Conservation (phyloP, 176 grass and related monocot species). For the Luzula sylvatica region DNA sequence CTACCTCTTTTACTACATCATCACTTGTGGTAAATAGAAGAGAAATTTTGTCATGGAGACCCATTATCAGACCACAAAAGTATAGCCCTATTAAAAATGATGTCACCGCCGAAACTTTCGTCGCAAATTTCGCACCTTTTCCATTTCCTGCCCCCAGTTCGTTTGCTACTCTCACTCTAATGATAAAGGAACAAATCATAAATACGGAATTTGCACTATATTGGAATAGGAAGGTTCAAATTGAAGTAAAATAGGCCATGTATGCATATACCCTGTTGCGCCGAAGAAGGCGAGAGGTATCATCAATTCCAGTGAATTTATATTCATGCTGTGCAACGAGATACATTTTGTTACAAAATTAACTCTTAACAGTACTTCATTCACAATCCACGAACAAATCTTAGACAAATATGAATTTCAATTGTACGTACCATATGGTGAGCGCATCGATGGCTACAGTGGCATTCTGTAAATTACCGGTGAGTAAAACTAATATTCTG, state of each 20-base stretch:
- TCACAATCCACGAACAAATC: no score
- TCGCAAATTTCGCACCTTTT: conserved; percentile 57
- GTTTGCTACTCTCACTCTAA: conserved; percentile 77
- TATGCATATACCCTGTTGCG: conserved; percentile 52
- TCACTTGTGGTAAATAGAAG: conserved; percentile 49
- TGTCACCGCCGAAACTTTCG: conserved; percentile 34
- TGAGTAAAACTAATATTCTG: conserved; percentile 63
- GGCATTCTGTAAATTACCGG: conserved; percentile 66
- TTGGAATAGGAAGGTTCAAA: no score
- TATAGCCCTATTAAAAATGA: conserved; percentile 62
- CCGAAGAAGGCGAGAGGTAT: conserved; percentile 84
- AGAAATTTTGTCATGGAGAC: conserved; percentile 48
- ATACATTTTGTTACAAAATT: neutral
- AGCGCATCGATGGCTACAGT: conserved; percentile 78
- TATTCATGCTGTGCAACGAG: conserved; percentile 88
- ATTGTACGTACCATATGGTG: conserved; percentile 63
- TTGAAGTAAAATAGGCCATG: no score
- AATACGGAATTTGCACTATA: neutral
- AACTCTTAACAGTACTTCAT: neutral
- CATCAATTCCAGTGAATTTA: conserved; percentile 89
- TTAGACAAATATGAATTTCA: neutral
- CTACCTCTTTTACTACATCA: conserved; percentile 56
- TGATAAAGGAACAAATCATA: no score
- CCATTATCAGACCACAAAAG: conserved; percentile 55
- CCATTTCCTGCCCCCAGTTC: conserved; percentile 74